Evolutionary conservation across 2,329 filamentous ascomycete species (phyloP).

Genomic region (Xylariaceae sp.): DNA sequence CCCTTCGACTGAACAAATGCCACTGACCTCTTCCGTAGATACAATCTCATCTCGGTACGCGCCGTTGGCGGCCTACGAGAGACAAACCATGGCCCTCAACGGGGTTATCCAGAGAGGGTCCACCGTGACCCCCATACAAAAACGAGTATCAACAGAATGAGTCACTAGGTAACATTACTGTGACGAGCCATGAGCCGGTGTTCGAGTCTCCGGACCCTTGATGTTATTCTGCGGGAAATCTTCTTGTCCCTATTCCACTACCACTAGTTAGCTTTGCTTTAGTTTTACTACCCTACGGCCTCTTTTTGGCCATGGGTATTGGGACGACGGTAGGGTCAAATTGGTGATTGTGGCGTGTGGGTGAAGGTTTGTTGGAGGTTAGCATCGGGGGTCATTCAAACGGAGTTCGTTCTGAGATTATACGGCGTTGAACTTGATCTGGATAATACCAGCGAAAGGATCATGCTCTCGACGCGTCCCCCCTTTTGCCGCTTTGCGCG

Average conservation of each 20-base stretch:
- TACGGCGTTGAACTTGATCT: slow-evolving; percentile 93
- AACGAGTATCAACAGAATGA: slow-evolving; percentile 26
- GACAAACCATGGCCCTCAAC: slow-evolving; percentile 23
- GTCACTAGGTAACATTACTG: slow-evolving; percentile 33
- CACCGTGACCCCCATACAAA: slow-evolving; percentile 20
- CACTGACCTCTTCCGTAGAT: slow-evolving; percentile 13
- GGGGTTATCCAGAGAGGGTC: slow-evolving; percentile 11
- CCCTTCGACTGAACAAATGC: not conserved
- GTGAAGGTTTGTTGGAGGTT: slow-evolving; percentile 1
- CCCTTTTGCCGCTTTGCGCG: slow-evolving; percentile 31
- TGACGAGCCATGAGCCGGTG: slow-evolving; percentile 36
- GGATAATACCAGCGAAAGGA: slow-evolving; percentile 99
- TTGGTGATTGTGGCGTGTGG: slow-evolving; percentile 8
- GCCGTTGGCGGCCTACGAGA: slow-evolving; percentile 24
- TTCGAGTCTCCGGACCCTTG: slow-evolving; percentile 30
- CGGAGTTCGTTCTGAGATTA: slow-evolving; percentile 64
- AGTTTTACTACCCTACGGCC: not conserved
- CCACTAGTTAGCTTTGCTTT: not conserved
- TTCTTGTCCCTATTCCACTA: not conserved
- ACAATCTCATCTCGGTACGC: slow-evolving; percentile 27
- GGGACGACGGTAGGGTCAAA: not conserved
- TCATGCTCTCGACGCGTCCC: slow-evolving; percentile 66
- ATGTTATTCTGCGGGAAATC: slow-evolving; percentile 10
- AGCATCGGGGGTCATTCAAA: slow-evolving; percentile 12
- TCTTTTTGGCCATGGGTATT: not conserved